These are phyloP conservation scores for Apophysomyces elegans DNA, from an alignment of 371 early-diverging fungal species.

Conservation along the genomic window DNA sequence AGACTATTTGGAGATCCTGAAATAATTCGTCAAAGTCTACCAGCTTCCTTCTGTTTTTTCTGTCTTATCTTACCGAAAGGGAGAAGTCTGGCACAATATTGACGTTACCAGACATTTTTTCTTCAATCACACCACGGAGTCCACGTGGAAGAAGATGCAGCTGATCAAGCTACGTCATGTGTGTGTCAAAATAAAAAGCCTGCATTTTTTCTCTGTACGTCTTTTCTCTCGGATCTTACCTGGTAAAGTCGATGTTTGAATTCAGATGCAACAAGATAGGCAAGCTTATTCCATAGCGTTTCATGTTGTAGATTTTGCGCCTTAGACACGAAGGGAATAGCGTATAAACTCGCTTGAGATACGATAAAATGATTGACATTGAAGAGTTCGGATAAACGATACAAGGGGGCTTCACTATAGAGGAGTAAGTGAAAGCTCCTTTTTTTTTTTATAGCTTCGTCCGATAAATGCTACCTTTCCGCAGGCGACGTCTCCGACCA, in stretches of 20 bases:
- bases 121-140: conserved; percentile 62
- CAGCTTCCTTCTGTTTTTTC: background rate
- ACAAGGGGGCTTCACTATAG: conserved; percentile 63
- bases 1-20: conserved; percentile 72
- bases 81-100: conserved; percentile 63
- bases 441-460: too few species aligned
- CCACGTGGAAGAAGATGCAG: conserved; percentile 60
- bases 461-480: conserved; percentile 40
- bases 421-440: too few species aligned
- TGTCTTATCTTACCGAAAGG: conserved; percentile 39
- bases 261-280: conserved; percentile 60
- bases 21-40: background rate
- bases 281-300: conserved; percentile 45
- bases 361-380: conserved; percentile 82
- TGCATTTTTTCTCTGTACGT: background rate
- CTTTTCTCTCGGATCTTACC: conserved; percentile 32
- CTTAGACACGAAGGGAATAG: conserved; percentile 66
- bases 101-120: conserved; percentile 71
- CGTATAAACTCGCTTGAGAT: conserved; percentile 70
- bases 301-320: conserved; percentile 56
- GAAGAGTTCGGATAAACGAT: conserved; percentile 71
- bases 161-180: conserved; percentile 55
- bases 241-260: conserved; percentile 65
- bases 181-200: background rate
- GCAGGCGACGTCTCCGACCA: conserved; percentile 54